Evolutionary conservation across 176 grass and related monocot genomes (phyloP).

Genomic region (Bolboschoenus planiculmis): DNA sequence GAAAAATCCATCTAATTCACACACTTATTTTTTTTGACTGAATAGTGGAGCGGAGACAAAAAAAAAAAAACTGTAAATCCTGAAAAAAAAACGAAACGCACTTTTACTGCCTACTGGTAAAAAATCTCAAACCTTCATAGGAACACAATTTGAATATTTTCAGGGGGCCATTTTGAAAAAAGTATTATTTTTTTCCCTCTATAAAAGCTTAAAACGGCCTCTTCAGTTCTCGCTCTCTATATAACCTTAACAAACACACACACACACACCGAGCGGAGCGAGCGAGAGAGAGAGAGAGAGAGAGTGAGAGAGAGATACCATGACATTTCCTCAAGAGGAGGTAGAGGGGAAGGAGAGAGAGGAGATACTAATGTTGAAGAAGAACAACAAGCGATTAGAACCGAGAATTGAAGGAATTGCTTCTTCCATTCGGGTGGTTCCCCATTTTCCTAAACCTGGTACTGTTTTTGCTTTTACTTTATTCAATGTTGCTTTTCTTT

Average conservation of each 20-base stretch:
- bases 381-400: constrained; percentile 25
- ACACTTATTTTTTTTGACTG: too few species aligned
- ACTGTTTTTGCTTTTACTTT: too few species aligned
- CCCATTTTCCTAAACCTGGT: constrained; percentile 46
- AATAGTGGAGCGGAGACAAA: background rate
- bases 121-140: background rate
- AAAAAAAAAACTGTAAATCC: background rate
- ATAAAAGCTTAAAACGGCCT: constrained; percentile 21
- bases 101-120: too few species aligned
- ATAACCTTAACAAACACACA: background rate
- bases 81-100: background rate
- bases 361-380: constrained; percentile 1
- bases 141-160: background rate
- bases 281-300: background rate
- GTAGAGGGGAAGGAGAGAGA: constrained; percentile 1
- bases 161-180: background rate
- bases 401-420: constrained; percentile 29
- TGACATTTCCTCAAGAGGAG: constrained; percentile 25
- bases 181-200: background rate
- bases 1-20: too few species aligned
- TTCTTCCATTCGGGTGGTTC: constrained; percentile 43
- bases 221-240: constrained; percentile 3
- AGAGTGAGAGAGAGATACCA: background rate
- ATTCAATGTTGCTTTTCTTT: background rate
- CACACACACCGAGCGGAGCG: background rate